These are phyloP conservation scores for Lentinus brumalis DNA, from an alignment of 768 basidiomycete genomes.

Conservation along the genomic window DNA sequence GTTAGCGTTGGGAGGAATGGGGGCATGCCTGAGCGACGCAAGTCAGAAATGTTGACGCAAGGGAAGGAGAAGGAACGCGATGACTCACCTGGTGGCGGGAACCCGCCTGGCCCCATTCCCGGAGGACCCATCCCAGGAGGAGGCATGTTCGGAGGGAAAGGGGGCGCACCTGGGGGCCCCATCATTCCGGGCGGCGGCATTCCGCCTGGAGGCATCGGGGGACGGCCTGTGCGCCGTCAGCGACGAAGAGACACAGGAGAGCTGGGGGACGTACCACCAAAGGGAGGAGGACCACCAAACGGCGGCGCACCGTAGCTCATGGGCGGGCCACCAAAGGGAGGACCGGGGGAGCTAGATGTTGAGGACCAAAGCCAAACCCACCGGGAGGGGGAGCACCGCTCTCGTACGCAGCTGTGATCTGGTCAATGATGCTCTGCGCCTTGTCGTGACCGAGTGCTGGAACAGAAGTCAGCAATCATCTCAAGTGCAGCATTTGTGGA, in stretches of 20 bases:
- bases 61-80: neutral
- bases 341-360: slow-evolving; percentile 56
- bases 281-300: slow-evolving; percentile 52
- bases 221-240: slow-evolving; percentile 46
- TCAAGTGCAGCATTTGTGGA: neutral
- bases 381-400: slow-evolving; percentile 82
- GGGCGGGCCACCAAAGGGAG: slow-evolving; percentile 54
- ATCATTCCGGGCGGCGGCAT: slow-evolving; percentile 51
- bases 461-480: slow-evolving; percentile 14
- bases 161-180: slow-evolving; percentile 62
- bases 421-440: slow-evolving; percentile 97
- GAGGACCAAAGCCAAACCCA: slow-evolving; percentile 84
- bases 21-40: slow-evolving; percentile 37
- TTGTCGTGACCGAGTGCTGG: slow-evolving; percentile 91
- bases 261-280: slow-evolving; percentile 25
- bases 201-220: slow-evolving; percentile 68
- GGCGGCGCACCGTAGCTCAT: slow-evolving; percentile 51
- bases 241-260: neutral
- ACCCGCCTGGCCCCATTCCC: slow-evolving; percentile 36
- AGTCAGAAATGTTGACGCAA: neutral
- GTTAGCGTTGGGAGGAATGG: slow-evolving; percentile 40
- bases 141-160: slow-evolving; percentile 69
- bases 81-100: slow-evolving; percentile 21
- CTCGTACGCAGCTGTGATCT: slow-evolving; percentile 94
- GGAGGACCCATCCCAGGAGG: slow-evolving; percentile 38